Evolutionary conservation across 1,284 basidiomycete species (phyloP).

Genomic region (Microbotryum lychnidis-dioicae): DNA sequence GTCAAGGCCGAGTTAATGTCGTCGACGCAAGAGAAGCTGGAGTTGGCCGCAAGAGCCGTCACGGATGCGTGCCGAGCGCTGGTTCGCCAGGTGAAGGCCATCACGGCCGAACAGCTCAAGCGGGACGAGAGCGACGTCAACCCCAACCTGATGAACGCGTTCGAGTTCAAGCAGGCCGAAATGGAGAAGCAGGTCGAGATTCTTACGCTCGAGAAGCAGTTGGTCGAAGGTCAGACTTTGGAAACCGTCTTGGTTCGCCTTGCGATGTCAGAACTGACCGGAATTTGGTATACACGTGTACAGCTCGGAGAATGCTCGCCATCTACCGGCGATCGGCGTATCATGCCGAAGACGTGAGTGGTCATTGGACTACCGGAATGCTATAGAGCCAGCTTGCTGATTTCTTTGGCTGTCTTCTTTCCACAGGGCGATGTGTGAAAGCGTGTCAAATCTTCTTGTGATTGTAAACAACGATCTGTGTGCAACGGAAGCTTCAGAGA

Average conservation of each 20-base stretch:
- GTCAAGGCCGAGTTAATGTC: conserved; percentile 99
- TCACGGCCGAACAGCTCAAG: conserved; percentile 65
- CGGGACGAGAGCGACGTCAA: conserved; percentile 69
- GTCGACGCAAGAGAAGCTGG: conserved; percentile 91
- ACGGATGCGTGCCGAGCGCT: conserved; percentile 97
- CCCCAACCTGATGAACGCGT: conserved; percentile 81
- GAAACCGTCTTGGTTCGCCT: too few species aligned
- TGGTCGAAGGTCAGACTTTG: conserved; percentile 44
- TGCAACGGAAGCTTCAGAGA: too few species aligned
- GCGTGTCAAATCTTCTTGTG: too few species aligned
- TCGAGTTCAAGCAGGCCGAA: conserved; percentile 95
- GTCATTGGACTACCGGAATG: too few species aligned
- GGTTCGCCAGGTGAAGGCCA: conserved; percentile 91
- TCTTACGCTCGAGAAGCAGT: conserved; percentile 54
- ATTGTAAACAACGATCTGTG: too few species aligned
- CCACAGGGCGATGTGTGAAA: too few species aligned
- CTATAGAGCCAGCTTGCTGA: too few species aligned
- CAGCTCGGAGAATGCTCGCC: conserved; percentile 29
- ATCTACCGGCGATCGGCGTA: conserved; percentile 38
- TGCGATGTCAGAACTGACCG: too few species aligned
- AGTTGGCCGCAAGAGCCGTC: conserved; percentile 93
- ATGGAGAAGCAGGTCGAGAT: conserved; percentile 99
- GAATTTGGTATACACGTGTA: too few species aligned
- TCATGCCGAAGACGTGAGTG: too few species aligned
- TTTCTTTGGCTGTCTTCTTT: too few species aligned